These are phyloP conservation scores for Penicillium palitans DNA, from an alignment of 2,329 filamentous ascomycete genomes.

Conservation along the genomic window DNA sequence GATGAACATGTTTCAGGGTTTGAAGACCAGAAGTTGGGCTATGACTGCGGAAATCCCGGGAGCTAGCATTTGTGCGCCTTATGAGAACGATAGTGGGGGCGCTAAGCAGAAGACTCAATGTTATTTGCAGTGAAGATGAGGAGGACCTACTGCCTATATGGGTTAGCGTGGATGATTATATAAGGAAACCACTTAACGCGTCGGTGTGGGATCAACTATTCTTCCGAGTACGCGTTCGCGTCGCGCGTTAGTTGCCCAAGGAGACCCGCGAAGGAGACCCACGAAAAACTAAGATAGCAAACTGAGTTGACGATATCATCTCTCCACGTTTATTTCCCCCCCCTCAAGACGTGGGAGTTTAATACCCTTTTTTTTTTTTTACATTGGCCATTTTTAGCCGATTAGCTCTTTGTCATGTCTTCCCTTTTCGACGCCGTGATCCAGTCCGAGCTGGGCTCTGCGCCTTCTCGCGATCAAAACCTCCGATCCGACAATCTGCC, in stretches of 20 bases:
- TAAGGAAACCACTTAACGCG: slow-evolving; percentile 40
- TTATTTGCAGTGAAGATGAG: background rate
- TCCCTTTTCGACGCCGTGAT: slow-evolving; percentile 45
- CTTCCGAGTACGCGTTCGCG: slow-evolving; percentile 26
- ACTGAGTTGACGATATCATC: slow-evolving; percentile 10
- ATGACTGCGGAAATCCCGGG: background rate
- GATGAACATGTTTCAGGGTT: background rate
- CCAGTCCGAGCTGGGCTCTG: slow-evolving; percentile 44
- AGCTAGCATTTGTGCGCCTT: background rate
- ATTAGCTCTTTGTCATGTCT: slow-evolving; percentile 38
- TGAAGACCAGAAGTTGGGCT: background rate
- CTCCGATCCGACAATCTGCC: slow-evolving; percentile 44
- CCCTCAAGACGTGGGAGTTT: slow-evolving; percentile 3
- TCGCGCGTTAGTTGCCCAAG: slow-evolving; percentile 27
- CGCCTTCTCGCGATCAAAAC: slow-evolving; percentile 29
- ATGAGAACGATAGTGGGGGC: background rate
- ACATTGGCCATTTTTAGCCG: slow-evolving; percentile 27
- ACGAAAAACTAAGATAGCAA: slow-evolving; percentile 20
- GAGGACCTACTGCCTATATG: background rate
- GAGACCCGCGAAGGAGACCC: slow-evolving; percentile 22
- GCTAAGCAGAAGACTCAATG: background rate
- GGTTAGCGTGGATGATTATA: background rate
- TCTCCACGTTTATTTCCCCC: slow-evolving; percentile 16
- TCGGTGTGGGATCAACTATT: slow-evolving; percentile 21
- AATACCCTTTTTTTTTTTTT: slow-evolving; percentile 19